Conservation (phyloP, 805 yeast genomes). For the Candida rishiriensis region DNA sequence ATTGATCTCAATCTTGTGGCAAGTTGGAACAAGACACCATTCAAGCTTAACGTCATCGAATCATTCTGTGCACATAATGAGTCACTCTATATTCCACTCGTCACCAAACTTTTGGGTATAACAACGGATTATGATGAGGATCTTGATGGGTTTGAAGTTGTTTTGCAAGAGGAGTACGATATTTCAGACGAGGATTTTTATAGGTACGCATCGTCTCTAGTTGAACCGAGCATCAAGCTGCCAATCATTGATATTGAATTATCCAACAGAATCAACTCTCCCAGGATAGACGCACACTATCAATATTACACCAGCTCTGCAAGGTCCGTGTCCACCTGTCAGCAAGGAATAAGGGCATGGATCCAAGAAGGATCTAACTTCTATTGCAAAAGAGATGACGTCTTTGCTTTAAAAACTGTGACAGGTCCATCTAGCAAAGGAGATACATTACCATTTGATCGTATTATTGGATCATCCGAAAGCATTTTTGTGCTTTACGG, state of each 20-base stretch:
- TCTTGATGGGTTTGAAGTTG: constrained; percentile 27
- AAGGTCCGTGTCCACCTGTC: constrained; percentile 23
- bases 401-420: constrained; percentile 71
- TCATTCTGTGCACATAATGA: constrained; percentile 34
- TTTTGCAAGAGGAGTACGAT: constrained; percentile 15
- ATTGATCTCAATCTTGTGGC: constrained; percentile 32
- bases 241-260: constrained; percentile 38
- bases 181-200: constrained; percentile 27
- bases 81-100: constrained; percentile 32
- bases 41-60: constrained; percentile 39
- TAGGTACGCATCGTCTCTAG: constrained; percentile 14
- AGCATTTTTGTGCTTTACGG: constrained; percentile 57
- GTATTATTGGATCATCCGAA: constrained; percentile 49
- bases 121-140: constrained; percentile 21
- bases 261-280: constrained; percentile 47
- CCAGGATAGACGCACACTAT: constrained; percentile 63
- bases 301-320: constrained; percentile 40
- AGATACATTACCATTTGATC: constrained; percentile 46
- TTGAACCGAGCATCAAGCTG: constrained; percentile 7
- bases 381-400: constrained; percentile 65
- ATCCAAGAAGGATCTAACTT: constrained; percentile 43
- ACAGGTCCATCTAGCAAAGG: constrained; percentile 15
- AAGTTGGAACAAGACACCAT: constrained; percentile 38
- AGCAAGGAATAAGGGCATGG: constrained; percentile 38
- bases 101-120: constrained; percentile 25